These are phyloP conservation scores for Gracilariopsis chorda DNA, from an alignment of 23 red algal genomes.

Conservation along the genomic window DNA sequence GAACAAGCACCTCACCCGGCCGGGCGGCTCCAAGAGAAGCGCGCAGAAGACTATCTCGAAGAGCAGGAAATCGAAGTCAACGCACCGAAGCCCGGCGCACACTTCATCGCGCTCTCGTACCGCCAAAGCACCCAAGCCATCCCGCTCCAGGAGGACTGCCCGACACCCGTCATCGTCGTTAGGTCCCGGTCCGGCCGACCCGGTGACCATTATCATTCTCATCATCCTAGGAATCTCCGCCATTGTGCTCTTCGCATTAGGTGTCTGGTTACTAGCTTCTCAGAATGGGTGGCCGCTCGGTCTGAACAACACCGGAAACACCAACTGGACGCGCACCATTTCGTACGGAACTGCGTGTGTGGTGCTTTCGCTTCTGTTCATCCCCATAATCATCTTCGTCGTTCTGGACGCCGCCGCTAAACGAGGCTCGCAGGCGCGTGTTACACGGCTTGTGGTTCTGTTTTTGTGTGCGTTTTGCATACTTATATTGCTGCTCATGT, in stretches of 20 bases:
- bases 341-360: slow-evolving; percentile 28
- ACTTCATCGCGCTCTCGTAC: no score
- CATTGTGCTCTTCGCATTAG: slow-evolving; percentile 23
- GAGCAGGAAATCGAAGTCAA: no score
- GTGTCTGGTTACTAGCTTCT: slow-evolving; percentile 31
- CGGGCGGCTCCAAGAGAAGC: no score
- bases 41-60: no score
- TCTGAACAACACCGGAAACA: slow-evolving; percentile 28
- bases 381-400: slow-evolving; percentile 17
- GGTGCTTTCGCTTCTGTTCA: slow-evolving; percentile 21
- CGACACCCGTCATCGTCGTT: slow-evolving; percentile 21
- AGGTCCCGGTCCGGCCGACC: slow-evolving; percentile 1
- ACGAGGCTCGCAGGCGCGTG: not conserved
- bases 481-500: slow-evolving; percentile 17
- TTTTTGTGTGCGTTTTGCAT: not conserved
- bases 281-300: slow-evolving; percentile 36
- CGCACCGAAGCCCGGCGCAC: no score
- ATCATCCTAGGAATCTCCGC: slow-evolving; percentile 10
- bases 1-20: no score
- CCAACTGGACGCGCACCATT: slow-evolving; percentile 16
- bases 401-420: not conserved
- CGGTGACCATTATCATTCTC: slow-evolving; percentile 9
- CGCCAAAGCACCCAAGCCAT: no score
- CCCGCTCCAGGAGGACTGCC: not conserved
- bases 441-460: not conserved